Conservation (phyloP, 768 basidiomycete species). For the Austroboletus festivus region DNA sequence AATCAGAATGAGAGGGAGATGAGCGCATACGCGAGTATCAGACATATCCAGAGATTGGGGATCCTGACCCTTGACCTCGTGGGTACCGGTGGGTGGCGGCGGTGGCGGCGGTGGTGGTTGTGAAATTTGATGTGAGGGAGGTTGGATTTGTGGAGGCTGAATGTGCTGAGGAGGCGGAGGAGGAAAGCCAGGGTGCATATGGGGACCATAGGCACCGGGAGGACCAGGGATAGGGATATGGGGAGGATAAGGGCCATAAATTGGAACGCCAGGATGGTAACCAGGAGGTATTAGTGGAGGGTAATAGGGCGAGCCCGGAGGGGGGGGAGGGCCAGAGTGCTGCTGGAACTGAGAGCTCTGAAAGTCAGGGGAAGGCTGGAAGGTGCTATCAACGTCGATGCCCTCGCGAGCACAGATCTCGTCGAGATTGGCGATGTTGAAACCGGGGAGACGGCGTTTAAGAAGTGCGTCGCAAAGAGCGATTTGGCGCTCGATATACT, state of each 20-base stretch:
- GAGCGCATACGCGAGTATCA: slow-evolving; percentile 48
- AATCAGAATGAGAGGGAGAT: neutral
- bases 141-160: slow-evolving; percentile 36
- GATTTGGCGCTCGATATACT: slow-evolving; percentile 77
- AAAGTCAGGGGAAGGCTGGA: slow-evolving; percentile 28
- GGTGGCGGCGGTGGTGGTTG: slow-evolving; percentile 25
- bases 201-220: slow-evolving; percentile 49
- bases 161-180: slow-evolving; percentile 40
- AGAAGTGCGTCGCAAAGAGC: slow-evolving; percentile 76
- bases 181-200: slow-evolving; percentile 61
- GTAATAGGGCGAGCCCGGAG: slow-evolving; percentile 32
- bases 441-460: slow-evolving; percentile 67
- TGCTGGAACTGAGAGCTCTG: slow-evolving; percentile 36
- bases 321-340: slow-evolving; percentile 19
- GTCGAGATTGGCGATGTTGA: slow-evolving; percentile 64
- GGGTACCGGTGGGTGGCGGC: slow-evolving; percentile 19
- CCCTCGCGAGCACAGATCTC: slow-evolving; percentile 63
- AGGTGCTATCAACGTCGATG: slow-evolving; percentile 43
- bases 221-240: slow-evolving; percentile 40
- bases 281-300: slow-evolving; percentile 41
- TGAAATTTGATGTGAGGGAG: slow-evolving; percentile 24
- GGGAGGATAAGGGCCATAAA: slow-evolving; percentile 43
- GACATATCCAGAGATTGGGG: slow-evolving; percentile 80
- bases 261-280: slow-evolving; percentile 41
- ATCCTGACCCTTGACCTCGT: slow-evolving; percentile 68